A percentile compares a stretch with the other conserved stretches of the same genome.
These are phyloP conservation scores for Candida nemodendra DNA, from an alignment of 805 yeast genomes.

Conservation along the genomic window DNA sequence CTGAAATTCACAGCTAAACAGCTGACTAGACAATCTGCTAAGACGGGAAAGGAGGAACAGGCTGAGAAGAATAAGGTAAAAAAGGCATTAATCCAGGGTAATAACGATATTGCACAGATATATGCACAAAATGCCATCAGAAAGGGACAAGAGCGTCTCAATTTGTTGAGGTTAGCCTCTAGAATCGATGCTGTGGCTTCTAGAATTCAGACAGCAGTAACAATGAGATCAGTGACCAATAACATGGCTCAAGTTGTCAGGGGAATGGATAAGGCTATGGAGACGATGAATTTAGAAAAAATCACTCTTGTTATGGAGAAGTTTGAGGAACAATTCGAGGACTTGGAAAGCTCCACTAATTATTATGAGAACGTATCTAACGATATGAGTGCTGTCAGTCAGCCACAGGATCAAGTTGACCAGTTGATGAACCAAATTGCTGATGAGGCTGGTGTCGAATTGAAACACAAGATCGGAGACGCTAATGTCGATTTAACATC, in stretches of 20 bases:
- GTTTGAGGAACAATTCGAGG: slow-evolving; percentile 94
- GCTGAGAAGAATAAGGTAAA: slow-evolving; percentile 85
- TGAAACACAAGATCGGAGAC: slow-evolving; percentile 75
- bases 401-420: slow-evolving; percentile 96
- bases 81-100: slow-evolving; percentile 82
- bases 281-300: slow-evolving; percentile 90
- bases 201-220: slow-evolving; percentile 95
- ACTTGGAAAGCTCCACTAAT: slow-evolving; percentile 87
- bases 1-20: slow-evolving; percentile 91
- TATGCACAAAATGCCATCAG: slow-evolving; percentile 97
- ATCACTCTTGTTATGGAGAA: slow-evolving; percentile 96
- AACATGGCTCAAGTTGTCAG: slow-evolving; percentile 90
- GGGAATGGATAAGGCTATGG: slow-evolving; percentile 96
- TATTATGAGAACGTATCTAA: slow-evolving; percentile 91
- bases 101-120: slow-evolving; percentile 86
- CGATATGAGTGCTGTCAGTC: slow-evolving; percentile 80
- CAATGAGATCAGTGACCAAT: slow-evolving; percentile 93
- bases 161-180: slow-evolving; percentile 76
- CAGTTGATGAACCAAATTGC: slow-evolving; percentile 87
- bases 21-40: slow-evolving; percentile 82
- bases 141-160: slow-evolving; percentile 82
- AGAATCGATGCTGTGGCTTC: slow-evolving; percentile 95
- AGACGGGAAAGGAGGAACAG: slow-evolving; percentile 87
- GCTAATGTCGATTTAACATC: slow-evolving; percentile 53
- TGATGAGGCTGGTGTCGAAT: slow-evolving; percentile 94